Conservation (phyloP, 2,329 filamentous ascomycete species). For the Fusarium sp. region DNA sequence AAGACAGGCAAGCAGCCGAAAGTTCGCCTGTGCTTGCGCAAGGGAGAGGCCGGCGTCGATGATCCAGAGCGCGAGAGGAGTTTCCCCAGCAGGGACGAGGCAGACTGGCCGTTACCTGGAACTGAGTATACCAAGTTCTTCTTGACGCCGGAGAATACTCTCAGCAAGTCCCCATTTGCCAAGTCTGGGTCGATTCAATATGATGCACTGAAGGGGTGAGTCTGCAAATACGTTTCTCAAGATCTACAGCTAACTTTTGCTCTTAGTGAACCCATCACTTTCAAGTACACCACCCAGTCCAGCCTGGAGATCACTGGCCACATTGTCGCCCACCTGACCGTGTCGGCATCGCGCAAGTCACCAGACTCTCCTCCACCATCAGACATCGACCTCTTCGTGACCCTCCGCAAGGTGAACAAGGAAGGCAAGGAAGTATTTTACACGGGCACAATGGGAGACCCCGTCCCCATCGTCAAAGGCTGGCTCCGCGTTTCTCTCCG, state of each 20-base stretch:
- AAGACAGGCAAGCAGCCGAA: conserved; percentile 63
- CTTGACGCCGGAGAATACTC: conserved; percentile 50
- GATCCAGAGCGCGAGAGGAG: conserved; percentile 67
- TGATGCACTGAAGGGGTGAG: not conserved
- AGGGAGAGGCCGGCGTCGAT: conserved; percentile 75
- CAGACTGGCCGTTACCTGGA: conserved; percentile 73
- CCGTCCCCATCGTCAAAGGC: conserved; percentile 71
- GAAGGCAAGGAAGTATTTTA: conserved; percentile 69
- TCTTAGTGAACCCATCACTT: conserved; percentile 61
- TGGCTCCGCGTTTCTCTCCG: conserved; percentile 70
- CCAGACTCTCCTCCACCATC: conserved; percentile 44
- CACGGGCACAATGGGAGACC: conserved; percentile 73
- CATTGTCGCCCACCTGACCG: conserved; percentile 71
- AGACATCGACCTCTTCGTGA: conserved; percentile 74
- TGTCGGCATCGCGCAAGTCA: conserved; percentile 67
- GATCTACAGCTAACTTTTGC: not conserved
- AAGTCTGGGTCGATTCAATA: conserved; percentile 43
- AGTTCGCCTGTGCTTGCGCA: conserved; percentile 70
- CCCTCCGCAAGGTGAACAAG: conserved; percentile 67
- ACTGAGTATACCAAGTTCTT: conserved; percentile 70
- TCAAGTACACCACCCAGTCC: conserved; percentile 63
- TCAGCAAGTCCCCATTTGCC: not conserved
- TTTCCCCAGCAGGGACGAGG: conserved; percentile 66
- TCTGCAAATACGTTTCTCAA: not conserved
- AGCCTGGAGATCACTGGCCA: conserved; percentile 78